phyloP scores from a whole-genome alignment of 345 rosid species.

The Gossypium anomalum region DNA sequence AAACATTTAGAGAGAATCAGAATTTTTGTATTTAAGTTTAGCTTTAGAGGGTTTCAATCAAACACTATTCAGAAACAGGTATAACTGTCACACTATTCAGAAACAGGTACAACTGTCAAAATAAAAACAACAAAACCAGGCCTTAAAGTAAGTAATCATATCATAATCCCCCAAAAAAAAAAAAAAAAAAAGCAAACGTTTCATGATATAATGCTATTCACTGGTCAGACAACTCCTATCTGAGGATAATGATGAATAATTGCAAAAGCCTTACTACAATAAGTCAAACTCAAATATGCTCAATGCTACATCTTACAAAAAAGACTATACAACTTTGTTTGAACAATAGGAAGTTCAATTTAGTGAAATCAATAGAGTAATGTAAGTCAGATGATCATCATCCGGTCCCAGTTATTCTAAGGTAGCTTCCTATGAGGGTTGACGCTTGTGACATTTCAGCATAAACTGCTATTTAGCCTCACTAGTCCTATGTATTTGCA shows the following conservation, averaged over 20 bases:
- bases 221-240: not conserved
- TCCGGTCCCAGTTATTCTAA: not conserved
- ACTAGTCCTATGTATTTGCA: not conserved
- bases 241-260: not conserved
- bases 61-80: not conserved
- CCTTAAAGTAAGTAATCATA: not conserved
- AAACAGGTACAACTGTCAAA: not conserved
- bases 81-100: not conserved
- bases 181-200: not conserved
- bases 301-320: not conserved
- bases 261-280: not conserved
- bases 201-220: not conserved
- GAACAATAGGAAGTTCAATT: not conserved
- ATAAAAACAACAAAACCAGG: not conserved
- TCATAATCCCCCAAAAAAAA: not conserved
- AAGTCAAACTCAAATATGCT: not conserved
- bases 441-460: not conserved
- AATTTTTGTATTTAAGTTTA: not conserved
- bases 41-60: not conserved
- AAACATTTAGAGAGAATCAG: slow-evolving; percentile 1
- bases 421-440: not conserved
- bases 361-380: no score
- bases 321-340: not conserved
- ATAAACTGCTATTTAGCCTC: no score
- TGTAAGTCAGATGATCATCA: not conserved